phyloP scores from a whole-genome alignment of 73 alveolate genomes.

The Loxodes magnus region DNA sequence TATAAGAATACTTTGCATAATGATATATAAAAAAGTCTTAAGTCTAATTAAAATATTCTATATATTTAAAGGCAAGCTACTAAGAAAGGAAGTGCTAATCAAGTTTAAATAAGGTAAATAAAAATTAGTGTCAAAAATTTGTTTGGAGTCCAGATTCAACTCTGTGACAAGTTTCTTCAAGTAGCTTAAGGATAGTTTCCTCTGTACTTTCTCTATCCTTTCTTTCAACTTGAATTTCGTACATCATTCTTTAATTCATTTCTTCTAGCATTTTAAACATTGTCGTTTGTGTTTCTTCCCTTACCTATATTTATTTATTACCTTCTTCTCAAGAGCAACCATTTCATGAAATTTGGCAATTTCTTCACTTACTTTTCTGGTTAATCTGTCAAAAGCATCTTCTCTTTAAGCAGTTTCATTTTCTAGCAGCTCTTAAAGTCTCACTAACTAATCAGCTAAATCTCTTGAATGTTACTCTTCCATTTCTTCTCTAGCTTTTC shows the following conservation, averaged over 20 bases:
- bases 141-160: slow-evolving; percentile 46
- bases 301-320: too few relatives aligned
- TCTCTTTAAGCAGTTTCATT: slow-evolving; percentile 39
- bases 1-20: too few relatives aligned
- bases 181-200: slow-evolving; percentile 40
- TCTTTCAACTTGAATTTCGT: slow-evolving; percentile 35
- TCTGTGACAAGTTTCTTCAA: slow-evolving; percentile 63
- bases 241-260: slow-evolving; percentile 37
- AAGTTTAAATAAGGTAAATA: too few relatives aligned
- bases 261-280: slow-evolving; percentile 64
- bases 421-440: slow-evolving; percentile 16
- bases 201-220: slow-evolving; percentile 51
- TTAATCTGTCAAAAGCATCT: slow-evolving; percentile 24
- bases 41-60: too few relatives aligned
- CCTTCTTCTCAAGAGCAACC: slow-evolving; percentile 34
- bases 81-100: too few relatives aligned
- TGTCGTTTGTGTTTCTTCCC: slow-evolving; percentile 43
- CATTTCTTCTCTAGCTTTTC: slow-evolving; percentile 48
- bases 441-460: slow-evolving; percentile 11
- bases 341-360: slow-evolving; percentile 47
- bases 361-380: slow-evolving; percentile 32
- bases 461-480: slow-evolving; percentile 16
- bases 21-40: too few relatives aligned
- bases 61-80: too few relatives aligned
- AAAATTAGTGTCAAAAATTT: too few relatives aligned